phyloP scores from a whole-genome alignment of 2,329 filamentous ascomycete genomes.

The Ophiostoma australiae region DNA sequence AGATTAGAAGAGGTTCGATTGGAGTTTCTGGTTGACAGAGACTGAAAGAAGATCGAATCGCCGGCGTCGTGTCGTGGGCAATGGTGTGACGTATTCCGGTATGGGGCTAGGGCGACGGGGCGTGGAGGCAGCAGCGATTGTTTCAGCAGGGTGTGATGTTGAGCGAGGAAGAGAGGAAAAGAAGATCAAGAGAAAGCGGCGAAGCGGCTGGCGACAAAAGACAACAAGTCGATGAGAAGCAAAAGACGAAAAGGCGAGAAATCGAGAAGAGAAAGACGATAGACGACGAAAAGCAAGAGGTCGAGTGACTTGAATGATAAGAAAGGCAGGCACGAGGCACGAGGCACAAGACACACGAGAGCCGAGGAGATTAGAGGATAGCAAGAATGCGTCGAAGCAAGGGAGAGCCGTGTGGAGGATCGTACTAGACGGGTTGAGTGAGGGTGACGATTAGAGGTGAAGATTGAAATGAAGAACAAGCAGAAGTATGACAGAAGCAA shows the following conservation, averaged over 20 bases:
- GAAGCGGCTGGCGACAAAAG: not conserved
- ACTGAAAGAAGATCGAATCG: not conserved
- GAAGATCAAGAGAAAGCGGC: not conserved
- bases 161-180: not conserved
- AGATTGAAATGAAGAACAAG: not conserved
- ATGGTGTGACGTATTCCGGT: constrained; percentile 10
- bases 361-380: constrained; percentile 4
- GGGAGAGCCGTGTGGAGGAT: constrained; percentile 12
- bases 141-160: constrained; percentile 3
- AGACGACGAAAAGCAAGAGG: not conserved
- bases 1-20: not conserved
- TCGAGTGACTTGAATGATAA: constrained; percentile 1
- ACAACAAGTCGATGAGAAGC: not conserved
- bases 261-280: not conserved
- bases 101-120: not conserved
- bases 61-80: not conserved
- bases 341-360: not conserved
- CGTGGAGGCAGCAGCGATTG: constrained; percentile 5
- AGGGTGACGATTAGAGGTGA: not conserved
- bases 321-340: constrained; percentile 4
- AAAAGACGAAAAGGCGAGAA: not conserved
- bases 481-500: not conserved
- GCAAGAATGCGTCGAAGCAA: not conserved
- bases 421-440: not conserved
- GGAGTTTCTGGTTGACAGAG: not conserved